Evolutionary conservation across 2,329 filamentous ascomycete genomes (phyloP).

Genomic region (Monosporascus sp.): DNA sequence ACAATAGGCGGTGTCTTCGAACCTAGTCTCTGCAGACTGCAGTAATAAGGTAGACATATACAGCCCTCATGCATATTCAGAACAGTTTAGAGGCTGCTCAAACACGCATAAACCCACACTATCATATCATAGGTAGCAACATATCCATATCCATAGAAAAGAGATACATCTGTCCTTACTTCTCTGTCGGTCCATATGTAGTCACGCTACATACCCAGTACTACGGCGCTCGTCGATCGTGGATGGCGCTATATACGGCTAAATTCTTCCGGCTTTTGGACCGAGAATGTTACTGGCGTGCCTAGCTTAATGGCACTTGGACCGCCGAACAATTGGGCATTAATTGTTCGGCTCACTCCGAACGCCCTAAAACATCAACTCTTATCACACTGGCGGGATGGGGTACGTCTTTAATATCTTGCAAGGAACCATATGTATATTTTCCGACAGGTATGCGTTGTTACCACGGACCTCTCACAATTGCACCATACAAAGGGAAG

Average conservation of each 20-base stretch:
- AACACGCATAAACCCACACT: too few species aligned
- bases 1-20: background rate
- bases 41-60: background rate
- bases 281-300: background rate
- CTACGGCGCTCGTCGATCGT: too few species aligned
- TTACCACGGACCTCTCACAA: too few species aligned
- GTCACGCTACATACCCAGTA: too few species aligned
- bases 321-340: conserved; percentile 4
- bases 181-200: too few species aligned
- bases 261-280: background rate
- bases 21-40: background rate
- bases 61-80: too few species aligned
- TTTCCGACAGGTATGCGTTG: too few species aligned
- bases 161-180: too few species aligned
- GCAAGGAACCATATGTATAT: background rate
- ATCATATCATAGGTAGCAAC: too few species aligned
- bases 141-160: too few species aligned
- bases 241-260: background rate
- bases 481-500: too few species aligned
- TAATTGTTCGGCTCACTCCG: conserved; percentile 23
- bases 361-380: conserved; percentile 6
- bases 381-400: background rate
- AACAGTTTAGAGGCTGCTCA: too few species aligned
- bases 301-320: background rate
- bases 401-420: background rate